Evolutionary conservation across 257 asterid species (phyloP), one percentile per base, ranked within the genome.

Genomic region (Petunia secreta): DNA sequence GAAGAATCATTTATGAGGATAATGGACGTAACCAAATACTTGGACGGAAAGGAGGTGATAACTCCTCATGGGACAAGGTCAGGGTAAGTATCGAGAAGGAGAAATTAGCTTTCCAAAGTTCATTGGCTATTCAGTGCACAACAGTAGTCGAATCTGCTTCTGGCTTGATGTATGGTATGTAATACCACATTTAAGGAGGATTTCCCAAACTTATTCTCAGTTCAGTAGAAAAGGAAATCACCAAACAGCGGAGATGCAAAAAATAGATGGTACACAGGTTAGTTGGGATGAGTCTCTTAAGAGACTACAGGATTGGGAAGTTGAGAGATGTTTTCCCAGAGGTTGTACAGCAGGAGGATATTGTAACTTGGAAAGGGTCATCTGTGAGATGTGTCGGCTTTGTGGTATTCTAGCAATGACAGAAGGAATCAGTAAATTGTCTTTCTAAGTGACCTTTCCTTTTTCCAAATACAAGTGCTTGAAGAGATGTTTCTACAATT

Each of bases 401-500:
- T 25, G 25, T 41, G 75, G 75, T 40, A 15, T 41, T 66, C 54
- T 67, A 67, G 38, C 15, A 67, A 67, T 67, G 37, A 38, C 55
- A 3, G 4, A 43, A 67, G 75, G 38, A 2, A 67, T 67, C 38
- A 41, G 43, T 40, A 67, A 43, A 41, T 43, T 3, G 39, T 41
- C 75, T 67, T n/a, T n/a, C 36, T 25, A 67, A 41, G 75, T 43
- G 39, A 9, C 16, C 4, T 69, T 69, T 69, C 46, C 77, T 9
- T 46, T 69, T 69, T 15, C 6, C 77, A 10, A 69, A 38, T 10
- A 69, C 43, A 3, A 46, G 3, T 69, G 11, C 10, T 46, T 69
- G 77, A 69, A 13, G 75, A n/a, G 75, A 69, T 69, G 77, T 69
- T 69, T 69, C 25, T 69, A 25, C 58, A 4, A 69, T 69, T 25